These are phyloP conservation scores for Pseudopyricularia cyperi DNA, from an alignment of 2,329 filamentous ascomycete genomes.

Conservation along the genomic window DNA sequence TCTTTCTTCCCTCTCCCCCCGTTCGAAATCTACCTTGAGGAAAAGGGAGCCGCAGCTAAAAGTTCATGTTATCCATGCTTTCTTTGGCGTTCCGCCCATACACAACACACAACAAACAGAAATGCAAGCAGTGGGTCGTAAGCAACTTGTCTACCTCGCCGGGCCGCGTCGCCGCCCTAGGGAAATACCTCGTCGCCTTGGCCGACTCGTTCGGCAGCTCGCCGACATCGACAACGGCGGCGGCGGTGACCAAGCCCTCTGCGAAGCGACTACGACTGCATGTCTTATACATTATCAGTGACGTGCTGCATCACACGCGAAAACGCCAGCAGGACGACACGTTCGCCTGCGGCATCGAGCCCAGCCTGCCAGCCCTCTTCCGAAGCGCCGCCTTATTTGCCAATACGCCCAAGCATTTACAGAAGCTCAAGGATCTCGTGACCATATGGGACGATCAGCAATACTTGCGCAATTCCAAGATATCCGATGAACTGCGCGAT, in stretches of 20 bases:
- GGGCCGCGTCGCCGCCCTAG: conserved; percentile 52
- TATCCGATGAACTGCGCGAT: conserved; percentile 45
- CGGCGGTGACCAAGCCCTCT: conserved; percentile 30
- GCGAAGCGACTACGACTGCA: conserved; percentile 58
- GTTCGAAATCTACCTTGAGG: conserved; percentile 4
- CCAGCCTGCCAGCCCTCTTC: conserved; percentile 49
- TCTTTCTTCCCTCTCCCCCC: conserved; percentile 11
- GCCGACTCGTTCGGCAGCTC: conserved; percentile 39
- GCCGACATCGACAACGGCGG: conserved; percentile 13
- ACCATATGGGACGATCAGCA: conserved; percentile 55
- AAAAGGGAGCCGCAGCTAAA: conserved; percentile 19
- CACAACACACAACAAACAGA: conserved; percentile 50
- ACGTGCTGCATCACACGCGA: conserved; percentile 59
- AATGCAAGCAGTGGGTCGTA: conserved; percentile 78
- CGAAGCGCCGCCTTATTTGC: conserved; percentile 41
- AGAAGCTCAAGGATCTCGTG: conserved; percentile 52
- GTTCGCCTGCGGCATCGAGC: conserved; percentile 44
- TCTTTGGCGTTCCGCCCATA: too few relatives aligned
- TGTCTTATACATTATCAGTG: conserved; percentile 66
- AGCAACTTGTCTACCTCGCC: conserved; percentile 56
- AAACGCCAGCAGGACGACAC: conserved; percentile 32
- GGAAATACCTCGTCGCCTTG: conserved; percentile 62
- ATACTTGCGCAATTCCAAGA: conserved; percentile 40
- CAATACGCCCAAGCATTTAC: conserved; percentile 50
- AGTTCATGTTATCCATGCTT: conserved; percentile 14